These are phyloP conservation scores for Claviceps citrina DNA, from an alignment of 2,329 filamentous ascomycete species.

Conservation along the genomic window DNA sequence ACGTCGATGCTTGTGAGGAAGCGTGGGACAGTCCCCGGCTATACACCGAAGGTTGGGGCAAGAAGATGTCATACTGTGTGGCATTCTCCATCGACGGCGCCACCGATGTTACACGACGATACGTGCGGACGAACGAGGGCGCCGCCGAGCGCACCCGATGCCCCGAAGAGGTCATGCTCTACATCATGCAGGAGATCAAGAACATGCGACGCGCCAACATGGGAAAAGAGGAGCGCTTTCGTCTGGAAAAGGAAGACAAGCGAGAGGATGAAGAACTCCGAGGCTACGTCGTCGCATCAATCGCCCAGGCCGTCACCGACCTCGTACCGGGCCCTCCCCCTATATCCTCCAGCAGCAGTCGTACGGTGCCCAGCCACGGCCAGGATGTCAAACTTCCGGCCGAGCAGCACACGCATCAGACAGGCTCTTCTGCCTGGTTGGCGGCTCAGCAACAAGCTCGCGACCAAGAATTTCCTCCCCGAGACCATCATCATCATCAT, in stretches of 20 bases:
- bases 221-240: slow-evolving; percentile 70
- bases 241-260: slow-evolving; percentile 65
- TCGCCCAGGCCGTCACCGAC: slow-evolving; percentile 57
- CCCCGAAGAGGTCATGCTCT: slow-evolving; percentile 77
- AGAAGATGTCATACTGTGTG: slow-evolving; percentile 93
- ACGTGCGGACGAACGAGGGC: slow-evolving; percentile 56
- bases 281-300: slow-evolving; percentile 56
- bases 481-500: slow-evolving; percentile 30
- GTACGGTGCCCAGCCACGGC: slow-evolving; percentile 10
- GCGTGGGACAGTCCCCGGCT: slow-evolving; percentile 87
- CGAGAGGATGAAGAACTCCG: slow-evolving; percentile 62
- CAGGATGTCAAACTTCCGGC: slow-evolving; percentile 46
- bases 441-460: slow-evolving; percentile 30
- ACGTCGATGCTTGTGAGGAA: slow-evolving; percentile 88
- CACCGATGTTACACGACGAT: slow-evolving; percentile 49
- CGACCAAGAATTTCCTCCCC: slow-evolving; percentile 26
- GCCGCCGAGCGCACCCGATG: slow-evolving; percentile 63
- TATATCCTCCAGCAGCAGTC: slow-evolving; percentile 10
- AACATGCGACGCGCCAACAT: slow-evolving; percentile 69
- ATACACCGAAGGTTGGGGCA: slow-evolving; percentile 89
- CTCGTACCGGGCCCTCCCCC: slow-evolving; percentile 37
- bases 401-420: slow-evolving; percentile 40
- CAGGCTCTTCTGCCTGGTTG: slow-evolving; percentile 35
- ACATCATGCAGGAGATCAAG: slow-evolving; percentile 85
- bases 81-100: slow-evolving; percentile 85